Percentiles rank a stretch among this genome's conserved stretches.
Evolutionary conservation across 225 moss, liverwort and hornwort species (phyloP).

Genomic region (Asterella californica): DNA sequence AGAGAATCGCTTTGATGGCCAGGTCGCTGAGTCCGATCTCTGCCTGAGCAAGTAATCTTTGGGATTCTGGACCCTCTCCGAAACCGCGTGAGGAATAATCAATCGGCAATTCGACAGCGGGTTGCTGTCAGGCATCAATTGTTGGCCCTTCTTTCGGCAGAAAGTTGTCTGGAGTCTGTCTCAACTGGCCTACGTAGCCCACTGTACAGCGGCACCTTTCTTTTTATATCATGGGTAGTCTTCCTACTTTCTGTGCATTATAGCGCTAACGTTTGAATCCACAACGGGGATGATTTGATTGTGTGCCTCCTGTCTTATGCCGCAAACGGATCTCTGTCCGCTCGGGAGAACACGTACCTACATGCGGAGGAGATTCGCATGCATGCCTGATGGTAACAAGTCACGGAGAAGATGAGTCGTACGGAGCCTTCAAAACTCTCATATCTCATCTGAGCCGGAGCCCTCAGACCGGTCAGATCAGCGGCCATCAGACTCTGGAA

Average conservation of each 20-base stretch:
- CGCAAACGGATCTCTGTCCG: neutral
- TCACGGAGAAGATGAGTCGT: neutral
- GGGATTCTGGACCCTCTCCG: neutral
- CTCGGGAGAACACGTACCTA: neutral
- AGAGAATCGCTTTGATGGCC: neutral
- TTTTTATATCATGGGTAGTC: neutral
- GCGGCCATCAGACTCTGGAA: no score
- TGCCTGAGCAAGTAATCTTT: neutral
- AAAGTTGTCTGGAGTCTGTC: neutral
- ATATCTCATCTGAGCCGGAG: no score
- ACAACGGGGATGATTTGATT: neutral
- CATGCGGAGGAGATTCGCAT: neutral
- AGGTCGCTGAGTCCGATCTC: neutral
- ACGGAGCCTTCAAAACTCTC: no score
- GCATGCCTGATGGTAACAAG: neutral
- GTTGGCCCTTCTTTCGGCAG: neutral
- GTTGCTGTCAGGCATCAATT: neutral
- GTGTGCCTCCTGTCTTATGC: neutral
- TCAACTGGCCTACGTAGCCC: neutral
- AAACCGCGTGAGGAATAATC: conserved; percentile 3
- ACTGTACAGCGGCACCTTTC: neutral
- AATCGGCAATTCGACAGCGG: neutral
- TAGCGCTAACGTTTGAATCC: neutral
- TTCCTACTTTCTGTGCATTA: neutral
- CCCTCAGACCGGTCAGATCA: no score